These are phyloP conservation scores for Penicillium sp. DNA, from an alignment of 2,329 filamentous ascomycete genomes.

Conservation along the genomic window DNA sequence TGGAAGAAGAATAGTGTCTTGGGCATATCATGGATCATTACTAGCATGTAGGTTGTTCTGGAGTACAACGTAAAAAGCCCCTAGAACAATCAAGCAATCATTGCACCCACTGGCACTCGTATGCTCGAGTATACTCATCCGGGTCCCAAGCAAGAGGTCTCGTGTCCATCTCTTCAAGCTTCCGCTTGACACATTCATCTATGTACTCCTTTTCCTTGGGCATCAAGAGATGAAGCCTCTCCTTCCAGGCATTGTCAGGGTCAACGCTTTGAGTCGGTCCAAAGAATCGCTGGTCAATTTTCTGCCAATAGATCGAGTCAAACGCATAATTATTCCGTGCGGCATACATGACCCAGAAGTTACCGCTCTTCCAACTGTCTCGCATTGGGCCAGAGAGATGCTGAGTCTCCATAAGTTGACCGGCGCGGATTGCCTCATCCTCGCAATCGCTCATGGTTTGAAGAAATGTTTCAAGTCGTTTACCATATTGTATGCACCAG, in stretches of 20 bases:
- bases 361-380: constrained; percentile 6
- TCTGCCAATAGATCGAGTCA: constrained; percentile 4
- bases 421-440: constrained; percentile 6
- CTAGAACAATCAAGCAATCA: too few species aligned
- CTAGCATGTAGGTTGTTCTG: too few species aligned
- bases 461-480: background rate
- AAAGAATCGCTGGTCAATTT: background rate
- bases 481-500: constrained; percentile 15
- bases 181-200: background rate
- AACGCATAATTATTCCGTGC: constrained; percentile 8
- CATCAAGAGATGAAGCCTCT: background rate
- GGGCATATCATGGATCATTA: too few species aligned
- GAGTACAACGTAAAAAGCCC: too few species aligned
- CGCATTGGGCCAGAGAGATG: constrained; percentile 9
- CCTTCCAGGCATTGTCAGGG: background rate
- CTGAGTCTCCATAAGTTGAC: background rate
- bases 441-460: constrained; percentile 1
- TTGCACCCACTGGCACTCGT: too few species aligned
- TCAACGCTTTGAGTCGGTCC: background rate
- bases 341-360: constrained; percentile 10
- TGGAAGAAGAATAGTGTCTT: too few species aligned
- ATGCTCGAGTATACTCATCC: background rate
- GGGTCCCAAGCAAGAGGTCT: background rate
- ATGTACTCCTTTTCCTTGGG: background rate
- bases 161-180: background rate